A percentile compares a stretch with the other conserved stretches of the same genome.
These are phyloP conservation scores for Macrolepiota fuliginosa DNA, from an alignment of 768 basidiomycete genomes.

Conservation along the genomic window DNA sequence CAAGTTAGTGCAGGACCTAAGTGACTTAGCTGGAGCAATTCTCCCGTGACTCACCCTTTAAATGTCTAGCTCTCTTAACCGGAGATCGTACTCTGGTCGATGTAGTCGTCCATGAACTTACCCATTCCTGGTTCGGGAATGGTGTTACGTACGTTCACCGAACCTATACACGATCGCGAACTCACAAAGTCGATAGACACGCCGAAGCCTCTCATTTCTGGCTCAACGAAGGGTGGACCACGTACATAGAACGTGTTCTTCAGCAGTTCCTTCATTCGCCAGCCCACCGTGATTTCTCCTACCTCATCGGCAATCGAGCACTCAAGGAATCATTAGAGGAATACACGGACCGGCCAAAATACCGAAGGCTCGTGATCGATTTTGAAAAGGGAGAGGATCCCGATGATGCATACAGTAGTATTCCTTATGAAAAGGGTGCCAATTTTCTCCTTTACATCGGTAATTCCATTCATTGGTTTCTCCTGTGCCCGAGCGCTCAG, in stretches of 20 bases:
- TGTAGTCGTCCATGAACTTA: conserved; percentile 84
- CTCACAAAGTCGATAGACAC: conserved; percentile 36
- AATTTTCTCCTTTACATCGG: conserved; percentile 87
- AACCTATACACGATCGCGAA: not conserved
- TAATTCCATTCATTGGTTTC: conserved; percentile 25
- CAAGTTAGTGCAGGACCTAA: conserved; percentile 48
- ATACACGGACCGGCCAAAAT: conserved; percentile 62
- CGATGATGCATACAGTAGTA: conserved; percentile 69
- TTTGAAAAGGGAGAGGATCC: conserved; percentile 75
- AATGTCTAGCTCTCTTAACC: conserved; percentile 70
- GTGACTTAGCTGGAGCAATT: no score
- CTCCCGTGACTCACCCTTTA: not conserved
- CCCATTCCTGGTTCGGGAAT: conserved; percentile 93
- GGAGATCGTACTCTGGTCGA: conserved; percentile 87
- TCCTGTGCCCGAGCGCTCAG: not conserved
- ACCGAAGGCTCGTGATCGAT: conserved; percentile 76
- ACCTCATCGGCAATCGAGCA: conserved; percentile 68
- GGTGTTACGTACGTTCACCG: conserved; percentile 60
- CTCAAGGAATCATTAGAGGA: conserved; percentile 68
- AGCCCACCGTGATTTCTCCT: conserved; percentile 78
- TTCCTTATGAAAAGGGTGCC: conserved; percentile 89
- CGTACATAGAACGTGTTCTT: conserved; percentile 85
- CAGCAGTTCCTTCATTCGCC: conserved; percentile 68
- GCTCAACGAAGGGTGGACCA: conserved; percentile 94
- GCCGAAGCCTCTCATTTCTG: conserved; percentile 79